These are phyloP conservation scores for Aspergillus brasiliensis DNA, from an alignment of 2,329 filamentous ascomycete genomes.

Conservation along the genomic window DNA sequence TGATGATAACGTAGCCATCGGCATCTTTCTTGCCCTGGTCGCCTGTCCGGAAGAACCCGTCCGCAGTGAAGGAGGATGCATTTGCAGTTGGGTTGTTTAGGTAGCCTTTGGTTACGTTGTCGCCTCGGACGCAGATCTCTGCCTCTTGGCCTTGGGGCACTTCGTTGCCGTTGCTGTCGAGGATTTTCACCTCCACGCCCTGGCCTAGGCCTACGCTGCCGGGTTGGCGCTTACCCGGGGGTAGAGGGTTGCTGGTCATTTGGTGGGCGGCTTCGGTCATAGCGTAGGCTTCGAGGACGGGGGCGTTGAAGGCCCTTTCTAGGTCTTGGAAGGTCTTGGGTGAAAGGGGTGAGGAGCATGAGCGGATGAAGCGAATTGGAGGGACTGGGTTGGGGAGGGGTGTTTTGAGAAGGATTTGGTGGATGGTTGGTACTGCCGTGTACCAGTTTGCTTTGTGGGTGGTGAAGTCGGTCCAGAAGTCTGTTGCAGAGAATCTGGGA, in stretches of 20 bases:
- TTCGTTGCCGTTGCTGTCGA: conserved; percentile 69
- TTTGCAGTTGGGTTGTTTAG: conserved; percentile 81
- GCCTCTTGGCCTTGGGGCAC: conserved; percentile 70
- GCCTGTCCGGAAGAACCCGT: conserved; percentile 84
- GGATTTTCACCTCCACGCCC: conserved; percentile 78
- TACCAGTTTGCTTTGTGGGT: conserved; percentile 83
- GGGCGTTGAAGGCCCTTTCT: conserved; percentile 73
- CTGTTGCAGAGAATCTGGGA: conserved; percentile 74
- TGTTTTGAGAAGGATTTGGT: conserved; percentile 81
- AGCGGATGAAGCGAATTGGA: conserved; percentile 80
- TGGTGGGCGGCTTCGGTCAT: conserved; percentile 80
- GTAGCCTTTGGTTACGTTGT: conserved; percentile 83
- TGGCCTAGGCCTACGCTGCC: conserved; percentile 82
- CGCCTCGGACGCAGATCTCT: conserved; percentile 79
- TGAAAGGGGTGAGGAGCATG: conserved; percentile 80
- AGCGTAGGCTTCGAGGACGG: conserved; percentile 85
- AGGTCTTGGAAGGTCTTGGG: conserved; percentile 80
- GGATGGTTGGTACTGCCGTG: conserved; percentile 89
- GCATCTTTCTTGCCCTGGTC: conserved; percentile 80
- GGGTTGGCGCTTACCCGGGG: conserved; percentile 72
- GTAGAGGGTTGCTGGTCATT: conserved; percentile 62
- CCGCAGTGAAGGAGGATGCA: conserved; percentile 68
- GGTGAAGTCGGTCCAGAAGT: conserved; percentile 80
- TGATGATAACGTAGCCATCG: conserved; percentile 82
- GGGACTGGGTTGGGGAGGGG: conserved; percentile 69